Conservation (phyloP, 169 alveolate genomes). For the Cyclospora cayetanensis region DNA sequence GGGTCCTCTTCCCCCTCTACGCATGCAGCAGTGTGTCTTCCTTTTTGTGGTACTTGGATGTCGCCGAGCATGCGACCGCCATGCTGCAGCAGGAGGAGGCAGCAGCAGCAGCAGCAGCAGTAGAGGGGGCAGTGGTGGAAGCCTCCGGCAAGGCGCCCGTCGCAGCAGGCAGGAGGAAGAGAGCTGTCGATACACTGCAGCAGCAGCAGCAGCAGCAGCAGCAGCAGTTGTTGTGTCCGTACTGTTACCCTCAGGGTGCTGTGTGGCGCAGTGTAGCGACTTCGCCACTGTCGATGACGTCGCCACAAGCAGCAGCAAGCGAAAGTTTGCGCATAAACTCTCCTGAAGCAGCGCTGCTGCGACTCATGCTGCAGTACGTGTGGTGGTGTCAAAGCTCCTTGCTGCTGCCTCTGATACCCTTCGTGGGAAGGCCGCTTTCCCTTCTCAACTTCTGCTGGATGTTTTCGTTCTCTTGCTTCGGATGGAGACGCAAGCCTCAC, state of each 20-base stretch:
- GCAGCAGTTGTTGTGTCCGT: too few relatives aligned
- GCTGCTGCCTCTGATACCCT: background rate
- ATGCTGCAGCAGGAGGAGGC: background rate
- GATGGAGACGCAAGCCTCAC: background rate
- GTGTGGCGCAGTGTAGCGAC: background rate
- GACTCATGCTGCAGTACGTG: background rate
- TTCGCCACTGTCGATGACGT: background rate
- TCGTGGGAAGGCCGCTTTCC: background rate
- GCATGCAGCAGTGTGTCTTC: background rate
- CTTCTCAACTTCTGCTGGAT: background rate
- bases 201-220: background rate
- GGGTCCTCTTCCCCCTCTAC: background rate
- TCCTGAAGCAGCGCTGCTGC: background rate
- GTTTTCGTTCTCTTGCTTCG: background rate
- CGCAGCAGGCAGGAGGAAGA: background rate
- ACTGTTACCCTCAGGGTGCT: background rate
- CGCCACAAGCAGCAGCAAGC: background rate
- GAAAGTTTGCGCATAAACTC: background rate
- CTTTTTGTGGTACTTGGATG: background rate
- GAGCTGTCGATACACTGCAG: too few relatives aligned
- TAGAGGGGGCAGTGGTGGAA: background rate
- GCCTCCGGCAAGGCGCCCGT: background rate
- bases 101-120: background rate
- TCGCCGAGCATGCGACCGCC: background rate
- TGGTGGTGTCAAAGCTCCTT: background rate